Percentiles rank a stretch among this genome's conserved stretches.
Conservation (phyloP, 371 early-diverging fungal species). For the Mucor lusitanicus region DNA sequence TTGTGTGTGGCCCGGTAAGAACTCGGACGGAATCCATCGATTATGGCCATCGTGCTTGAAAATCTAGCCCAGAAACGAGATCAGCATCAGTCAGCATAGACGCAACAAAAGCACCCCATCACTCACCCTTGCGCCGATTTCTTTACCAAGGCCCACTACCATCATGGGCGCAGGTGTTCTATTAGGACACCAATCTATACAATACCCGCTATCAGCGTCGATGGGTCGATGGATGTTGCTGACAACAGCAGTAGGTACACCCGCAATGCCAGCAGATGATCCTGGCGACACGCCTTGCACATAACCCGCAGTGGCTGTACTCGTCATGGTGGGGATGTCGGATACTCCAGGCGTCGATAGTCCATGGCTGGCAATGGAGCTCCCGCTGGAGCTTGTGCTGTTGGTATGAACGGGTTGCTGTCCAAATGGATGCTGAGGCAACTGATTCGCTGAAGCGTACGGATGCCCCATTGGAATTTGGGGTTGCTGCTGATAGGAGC, state of each 20-base stretch:
- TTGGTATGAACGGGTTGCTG: conserved; percentile 34
- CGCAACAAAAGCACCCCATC: background rate
- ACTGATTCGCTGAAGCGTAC: background rate
- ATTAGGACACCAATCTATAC: conserved; percentile 90
- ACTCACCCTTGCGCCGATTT: conserved; percentile 73
- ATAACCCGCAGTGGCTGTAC: conserved; percentile 2
- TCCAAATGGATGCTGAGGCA: background rate
- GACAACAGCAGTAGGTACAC: conserved; percentile 10
- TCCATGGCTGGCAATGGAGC: conserved; percentile 38
- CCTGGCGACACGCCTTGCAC: conserved; percentile 32
- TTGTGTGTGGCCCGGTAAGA: conserved; percentile 68
- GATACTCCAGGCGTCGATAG: conserved; percentile 35
- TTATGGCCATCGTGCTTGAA: conserved; percentile 62
- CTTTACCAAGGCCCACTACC: conserved; percentile 86
- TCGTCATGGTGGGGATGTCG: conserved; percentile 17
- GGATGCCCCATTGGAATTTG: background rate
- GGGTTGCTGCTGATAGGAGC: conserved; percentile 1
- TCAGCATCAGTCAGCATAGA: background rate
- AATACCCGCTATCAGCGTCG: conserved; percentile 67
- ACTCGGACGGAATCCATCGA: conserved; percentile 70
- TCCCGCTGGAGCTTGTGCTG: conserved; percentile 39
- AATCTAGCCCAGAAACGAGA: conserved; percentile 36
- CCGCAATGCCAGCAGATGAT: conserved; percentile 18
- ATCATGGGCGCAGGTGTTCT: conserved; percentile 79
- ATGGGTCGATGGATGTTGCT: conserved; percentile 29